Conservation (phyloP, 2,329 filamentous ascomycete genomes). For the Alternaria sp. region DNA sequence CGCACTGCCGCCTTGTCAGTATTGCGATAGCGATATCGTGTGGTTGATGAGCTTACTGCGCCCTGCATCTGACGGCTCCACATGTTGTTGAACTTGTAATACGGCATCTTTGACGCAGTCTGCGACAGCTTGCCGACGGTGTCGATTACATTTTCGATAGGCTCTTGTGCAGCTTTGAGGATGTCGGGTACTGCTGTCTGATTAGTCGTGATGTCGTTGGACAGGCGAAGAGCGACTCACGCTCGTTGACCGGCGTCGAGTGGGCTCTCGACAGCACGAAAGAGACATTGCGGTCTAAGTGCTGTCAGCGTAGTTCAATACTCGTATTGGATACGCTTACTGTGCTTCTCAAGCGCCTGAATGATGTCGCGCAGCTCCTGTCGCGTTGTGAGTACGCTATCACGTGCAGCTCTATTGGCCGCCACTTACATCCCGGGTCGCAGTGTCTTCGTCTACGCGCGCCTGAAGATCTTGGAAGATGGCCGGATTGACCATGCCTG, state of each 20-base stretch:
- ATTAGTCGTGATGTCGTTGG: conserved; percentile 12
- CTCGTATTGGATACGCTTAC: conserved; percentile 41
- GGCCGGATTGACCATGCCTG: conserved; percentile 73
- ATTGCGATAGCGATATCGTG: not conserved
- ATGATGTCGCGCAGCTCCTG: conserved; percentile 79
- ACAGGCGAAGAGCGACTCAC: conserved; percentile 52
- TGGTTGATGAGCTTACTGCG: conserved; percentile 58
- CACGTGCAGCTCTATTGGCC: conserved; percentile 26
- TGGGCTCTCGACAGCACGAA: conserved; percentile 88
- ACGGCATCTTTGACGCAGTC: conserved; percentile 84
- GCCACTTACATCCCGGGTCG: conserved; percentile 71
- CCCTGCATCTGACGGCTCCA: conserved; percentile 88
- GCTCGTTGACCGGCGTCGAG: conserved; percentile 73
- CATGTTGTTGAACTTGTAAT: conserved; percentile 95
- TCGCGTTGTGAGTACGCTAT: conserved; percentile 37
- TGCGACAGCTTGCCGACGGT: conserved; percentile 73
- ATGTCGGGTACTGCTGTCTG: conserved; percentile 67
- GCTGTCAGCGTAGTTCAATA: too few species aligned
- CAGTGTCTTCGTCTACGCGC: conserved; percentile 86
- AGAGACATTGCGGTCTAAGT: conserved; percentile 72
- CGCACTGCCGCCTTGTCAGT: conserved; percentile 52
- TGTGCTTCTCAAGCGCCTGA: conserved; percentile 79
- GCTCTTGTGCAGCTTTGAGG: conserved; percentile 70
- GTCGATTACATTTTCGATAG: conserved; percentile 74
- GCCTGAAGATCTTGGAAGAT: conserved; percentile 88